Base-by-base conservation (phyloP, 139 green algal species). In the Chlamydomonas asymmetrica region DNA sequence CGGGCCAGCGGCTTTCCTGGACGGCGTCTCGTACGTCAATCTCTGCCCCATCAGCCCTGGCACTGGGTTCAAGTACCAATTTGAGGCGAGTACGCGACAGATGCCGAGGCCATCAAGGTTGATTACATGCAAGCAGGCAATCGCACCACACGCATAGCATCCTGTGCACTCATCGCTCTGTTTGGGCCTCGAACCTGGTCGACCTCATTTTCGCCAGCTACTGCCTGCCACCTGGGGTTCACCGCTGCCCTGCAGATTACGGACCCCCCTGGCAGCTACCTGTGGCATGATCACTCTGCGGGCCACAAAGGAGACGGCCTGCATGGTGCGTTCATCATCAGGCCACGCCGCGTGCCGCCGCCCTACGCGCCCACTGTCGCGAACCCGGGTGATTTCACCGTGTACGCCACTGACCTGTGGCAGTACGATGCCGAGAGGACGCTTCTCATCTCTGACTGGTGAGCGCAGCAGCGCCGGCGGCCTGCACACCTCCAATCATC, bases 231-330 rank as follows among this genome's bases (percentile, higher is more conserved):
- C 4, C 1, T 0, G 16, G 7, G 60, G 34, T 2, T 13, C 3
- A 43, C 52, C 52, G 22, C 8, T 5, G 22, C 22, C n/a, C 27
- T 10, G 8, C 68, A 75, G 68, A 38, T 75, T 2, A 41, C 18
- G 22, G 54, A 91, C 56, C 31, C 67, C 0, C 78, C 87, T 4
- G 86, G 88, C 34, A 88, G 69, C 34, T 93, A 90, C 67, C 71
- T 85, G 38, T 91, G 80, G 80, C 89, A 93, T 50, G 87, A 88
- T 49, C 89, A 93, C 71, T 34, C 39, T 8, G 72, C 65, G 18
- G 31, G 60, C 5, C 80, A 83, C 63, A 73, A 76, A 4, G 82
- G 71, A n/a, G 85, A 93, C 41, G 87, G 87, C n/a, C 72, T 93
- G 23, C 49, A 80, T 39, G 89, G 87, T 0, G 70, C 82, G 0